Percentiles rank a stretch among this genome's conserved stretches.
Conservation (phyloP, 805 yeast genomes). For the Nakazawaea siamensis region DNA sequence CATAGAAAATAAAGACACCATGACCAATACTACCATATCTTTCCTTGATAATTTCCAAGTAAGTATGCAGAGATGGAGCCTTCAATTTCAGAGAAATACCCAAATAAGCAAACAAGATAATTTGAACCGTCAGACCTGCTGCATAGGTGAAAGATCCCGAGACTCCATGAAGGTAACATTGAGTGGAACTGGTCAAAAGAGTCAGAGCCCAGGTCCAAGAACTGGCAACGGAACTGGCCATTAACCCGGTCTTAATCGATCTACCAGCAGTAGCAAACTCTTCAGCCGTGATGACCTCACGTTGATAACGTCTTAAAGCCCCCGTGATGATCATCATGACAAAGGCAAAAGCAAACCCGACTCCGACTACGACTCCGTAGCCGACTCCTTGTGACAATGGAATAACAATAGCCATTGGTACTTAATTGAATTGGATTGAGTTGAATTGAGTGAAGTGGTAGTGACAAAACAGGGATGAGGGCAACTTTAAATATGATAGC, state of each 20-base stretch:
- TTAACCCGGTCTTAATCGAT: constrained; percentile 74
- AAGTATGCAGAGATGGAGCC: constrained; percentile 91
- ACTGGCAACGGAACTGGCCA: constrained; percentile 85
- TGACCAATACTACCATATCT: constrained; percentile 80
- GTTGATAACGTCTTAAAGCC: constrained; percentile 67
- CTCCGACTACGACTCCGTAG: constrained; percentile 79
- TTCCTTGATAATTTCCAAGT: constrained; percentile 72
- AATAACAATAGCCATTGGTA: neutral
- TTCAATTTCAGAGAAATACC: constrained; percentile 85
- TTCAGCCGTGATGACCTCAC: constrained; percentile 85
- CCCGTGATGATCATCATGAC: constrained; percentile 76
- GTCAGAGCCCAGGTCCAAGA: constrained; percentile 96
- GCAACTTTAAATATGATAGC: neutral
- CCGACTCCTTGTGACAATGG: constrained; percentile 66
- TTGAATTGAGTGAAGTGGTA: constrained; percentile 11
- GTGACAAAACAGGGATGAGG: neutral
- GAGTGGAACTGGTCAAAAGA: constrained; percentile 64
- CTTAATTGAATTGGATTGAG: neutral
- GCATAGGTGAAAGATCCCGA: constrained; percentile 81
- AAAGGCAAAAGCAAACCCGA: constrained; percentile 62
- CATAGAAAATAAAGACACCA: constrained; percentile 64
- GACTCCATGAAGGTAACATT: constrained; percentile 72
- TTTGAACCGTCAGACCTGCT: constrained; percentile 86
- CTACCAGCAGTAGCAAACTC: constrained; percentile 93
- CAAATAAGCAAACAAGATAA: constrained; percentile 74